These are phyloP conservation scores for Microbotryum intermedium DNA, from an alignment of 1,284 basidiomycete genomes.

Conservation along the genomic window DNA sequence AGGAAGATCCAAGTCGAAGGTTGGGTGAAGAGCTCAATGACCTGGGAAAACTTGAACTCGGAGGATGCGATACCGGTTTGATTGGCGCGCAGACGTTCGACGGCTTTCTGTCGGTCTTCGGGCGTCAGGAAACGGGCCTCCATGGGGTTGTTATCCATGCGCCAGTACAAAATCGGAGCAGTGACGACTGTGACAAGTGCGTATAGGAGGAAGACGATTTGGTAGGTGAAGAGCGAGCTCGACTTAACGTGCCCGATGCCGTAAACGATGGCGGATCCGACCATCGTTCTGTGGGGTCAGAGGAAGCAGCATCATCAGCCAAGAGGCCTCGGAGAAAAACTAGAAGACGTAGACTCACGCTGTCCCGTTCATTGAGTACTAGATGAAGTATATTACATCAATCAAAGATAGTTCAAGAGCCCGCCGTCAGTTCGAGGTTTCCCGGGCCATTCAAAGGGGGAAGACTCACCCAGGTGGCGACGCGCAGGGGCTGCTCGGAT, in stretches of 20 bases:
- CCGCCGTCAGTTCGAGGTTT: neutral
- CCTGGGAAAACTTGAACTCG: conserved; percentile 41
- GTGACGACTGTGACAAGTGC: conserved; percentile 39
- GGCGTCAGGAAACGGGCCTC: conserved; percentile 39
- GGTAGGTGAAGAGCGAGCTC: conserved; percentile 37
- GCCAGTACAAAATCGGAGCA: conserved; percentile 31
- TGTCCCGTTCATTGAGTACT: no score
- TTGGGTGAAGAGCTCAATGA: conserved; percentile 39
- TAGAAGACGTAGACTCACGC: neutral
- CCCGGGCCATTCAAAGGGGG: neutral
- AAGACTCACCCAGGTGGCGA: conserved; percentile 21
- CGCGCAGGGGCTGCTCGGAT: conserved; percentile 24
- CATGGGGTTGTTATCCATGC: conserved; percentile 36
- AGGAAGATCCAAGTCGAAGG: conserved; percentile 40
- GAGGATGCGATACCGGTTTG: conserved; percentile 39
- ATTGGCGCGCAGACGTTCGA: conserved; percentile 43
- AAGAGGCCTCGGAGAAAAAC: no score
- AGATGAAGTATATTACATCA: no score
- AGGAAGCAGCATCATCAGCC: neutral
- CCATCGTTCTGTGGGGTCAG: conserved; percentile 16
- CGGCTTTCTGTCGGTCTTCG: conserved; percentile 40
- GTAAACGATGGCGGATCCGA: conserved; percentile 20
- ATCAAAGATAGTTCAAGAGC: no score
- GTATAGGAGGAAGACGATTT: conserved; percentile 40
- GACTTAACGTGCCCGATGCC: conserved; percentile 28